phyloP scores from a whole-genome alignment of 257 asterid genomes.

The Linaria vulgaris region DNA sequence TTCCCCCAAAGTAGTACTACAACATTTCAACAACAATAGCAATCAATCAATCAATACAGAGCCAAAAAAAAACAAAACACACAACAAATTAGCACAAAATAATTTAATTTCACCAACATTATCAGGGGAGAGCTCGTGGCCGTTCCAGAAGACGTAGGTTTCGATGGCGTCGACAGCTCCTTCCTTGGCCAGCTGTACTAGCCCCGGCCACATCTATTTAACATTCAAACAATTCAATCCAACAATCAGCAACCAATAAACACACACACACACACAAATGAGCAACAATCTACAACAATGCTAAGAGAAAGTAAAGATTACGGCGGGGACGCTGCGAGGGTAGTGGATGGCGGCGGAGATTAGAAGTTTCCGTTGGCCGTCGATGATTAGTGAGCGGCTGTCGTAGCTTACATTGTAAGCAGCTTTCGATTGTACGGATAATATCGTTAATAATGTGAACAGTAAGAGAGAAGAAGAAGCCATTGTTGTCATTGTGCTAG shows the following conservation, averaged over 20 bases:
- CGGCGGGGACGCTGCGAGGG: constrained; percentile 96
- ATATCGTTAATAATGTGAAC: not conserved
- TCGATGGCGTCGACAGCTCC: constrained; percentile 86
- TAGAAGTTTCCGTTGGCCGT: constrained; percentile 78
- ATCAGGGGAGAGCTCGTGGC: constrained; percentile 79
- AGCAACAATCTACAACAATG: not conserved
- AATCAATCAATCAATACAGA: not conserved
- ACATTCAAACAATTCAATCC: constrained; percentile 3
- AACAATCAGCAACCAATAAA: not conserved
- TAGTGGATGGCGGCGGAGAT: constrained; percentile 90
- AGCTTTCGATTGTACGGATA: not conserved
- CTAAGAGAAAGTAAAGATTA: not conserved
- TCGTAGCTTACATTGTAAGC: constrained; percentile 73
- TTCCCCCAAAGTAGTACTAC: constrained; percentile 89
- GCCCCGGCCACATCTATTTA: constrained; percentile 86
- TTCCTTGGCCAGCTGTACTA: constrained; percentile 75
- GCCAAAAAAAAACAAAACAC: no score
- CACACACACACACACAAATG: not conserved
- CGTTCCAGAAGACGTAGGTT: constrained; percentile 93
- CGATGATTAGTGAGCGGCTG: constrained; percentile 76
- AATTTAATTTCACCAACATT: constrained; percentile 40
- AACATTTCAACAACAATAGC: not conserved
- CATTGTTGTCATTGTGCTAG: not conserved
- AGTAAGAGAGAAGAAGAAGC: constrained; percentile 9
- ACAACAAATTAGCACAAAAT: constrained; percentile 8